These are phyloP conservation scores for Colletotrichum sp. DNA, from an alignment of 2,329 filamentous ascomycete genomes.

Conservation along the genomic window DNA sequence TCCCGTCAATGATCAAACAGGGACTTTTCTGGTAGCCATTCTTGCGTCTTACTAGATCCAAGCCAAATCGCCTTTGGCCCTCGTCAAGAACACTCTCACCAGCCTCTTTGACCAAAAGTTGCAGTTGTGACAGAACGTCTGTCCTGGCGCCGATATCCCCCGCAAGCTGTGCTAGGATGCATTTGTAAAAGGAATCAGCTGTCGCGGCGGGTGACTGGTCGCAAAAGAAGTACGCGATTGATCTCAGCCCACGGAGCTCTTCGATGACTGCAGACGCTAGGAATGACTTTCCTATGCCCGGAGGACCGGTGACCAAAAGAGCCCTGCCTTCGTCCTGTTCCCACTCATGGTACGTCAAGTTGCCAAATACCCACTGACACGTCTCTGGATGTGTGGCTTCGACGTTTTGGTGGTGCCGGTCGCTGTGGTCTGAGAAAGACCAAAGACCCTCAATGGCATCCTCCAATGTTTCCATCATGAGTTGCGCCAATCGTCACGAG, in stretches of 20 bases:
- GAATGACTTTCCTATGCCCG: neutral
- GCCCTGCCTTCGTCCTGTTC: neutral
- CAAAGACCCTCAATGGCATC: neutral
- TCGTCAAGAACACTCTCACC: neutral
- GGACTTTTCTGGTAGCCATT: neutral
- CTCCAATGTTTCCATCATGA: neutral
- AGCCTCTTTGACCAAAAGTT: neutral
- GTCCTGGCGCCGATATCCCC: neutral
- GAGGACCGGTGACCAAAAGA: neutral
- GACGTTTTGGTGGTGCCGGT: neutral
- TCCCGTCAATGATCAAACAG: neutral
- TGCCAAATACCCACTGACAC: neutral
- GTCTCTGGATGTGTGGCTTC: neutral
- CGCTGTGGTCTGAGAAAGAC: neutral
- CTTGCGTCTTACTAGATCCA: neutral
- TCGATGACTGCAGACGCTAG: neutral
- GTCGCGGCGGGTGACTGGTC: accelerated
- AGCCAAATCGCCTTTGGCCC: neutral
- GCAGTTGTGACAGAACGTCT: neutral
- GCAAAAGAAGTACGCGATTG: neutral
- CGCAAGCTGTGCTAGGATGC: neutral
- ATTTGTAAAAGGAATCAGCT: neutral
- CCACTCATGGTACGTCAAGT: neutral
- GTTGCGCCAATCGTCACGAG: neutral
- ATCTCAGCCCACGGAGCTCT: neutral